Evolutionary conservation across 2,329 filamentous ascomycete genomes (phyloP).

Genomic region (Eutypella sp.): DNA sequence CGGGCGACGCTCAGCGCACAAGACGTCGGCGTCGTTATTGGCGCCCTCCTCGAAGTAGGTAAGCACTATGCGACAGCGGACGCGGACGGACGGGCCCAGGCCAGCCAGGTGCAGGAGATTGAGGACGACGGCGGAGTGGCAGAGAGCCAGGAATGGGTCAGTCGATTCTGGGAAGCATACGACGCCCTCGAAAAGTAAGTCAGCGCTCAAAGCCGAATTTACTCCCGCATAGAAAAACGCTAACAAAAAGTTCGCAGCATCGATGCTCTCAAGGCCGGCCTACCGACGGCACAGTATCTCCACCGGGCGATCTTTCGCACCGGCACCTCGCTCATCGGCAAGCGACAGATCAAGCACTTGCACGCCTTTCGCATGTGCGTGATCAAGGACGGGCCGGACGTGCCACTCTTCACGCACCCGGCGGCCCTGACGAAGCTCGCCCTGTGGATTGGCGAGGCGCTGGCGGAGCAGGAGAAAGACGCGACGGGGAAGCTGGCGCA

Average conservation of each 20-base stretch:
- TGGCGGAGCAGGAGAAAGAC: slow-evolving; percentile 83
- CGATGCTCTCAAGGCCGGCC: slow-evolving; percentile 66
- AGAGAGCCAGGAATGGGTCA: slow-evolving; percentile 60
- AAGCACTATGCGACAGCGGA: slow-evolving; percentile 42
- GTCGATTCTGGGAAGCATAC: slow-evolving; percentile 67
- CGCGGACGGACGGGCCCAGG: slow-evolving; percentile 27
- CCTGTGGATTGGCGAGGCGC: slow-evolving; percentile 88
- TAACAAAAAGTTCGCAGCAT: slow-evolving; percentile 54
- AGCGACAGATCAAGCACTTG: slow-evolving; percentile 88
- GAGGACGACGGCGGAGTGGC: slow-evolving; percentile 43
- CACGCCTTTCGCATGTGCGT: slow-evolving; percentile 92
- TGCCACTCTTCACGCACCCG: slow-evolving; percentile 86
- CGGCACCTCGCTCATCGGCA: slow-evolving; percentile 84
- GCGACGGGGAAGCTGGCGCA: slow-evolving; percentile 62
- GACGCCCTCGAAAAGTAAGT: slow-evolving; percentile 65
- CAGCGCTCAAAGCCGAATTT: slow-evolving; percentile 7
- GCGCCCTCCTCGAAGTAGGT: slow-evolving; percentile 88
- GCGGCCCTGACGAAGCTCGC: slow-evolving; percentile 90
- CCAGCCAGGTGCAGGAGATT: slow-evolving; percentile 29
- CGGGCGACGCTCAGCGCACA: slow-evolving; percentile 88
- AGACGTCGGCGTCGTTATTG: slow-evolving; percentile 89
- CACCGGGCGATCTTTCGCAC: slow-evolving; percentile 91
- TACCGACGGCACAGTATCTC: slow-evolving; percentile 81
- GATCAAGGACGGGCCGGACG: slow-evolving; percentile 90
- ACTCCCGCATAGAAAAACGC: slow-evolving; percentile 19